Percentiles rank a stretch among this genome's conserved stretches.
Conservation (phyloP, 2,329 filamentous ascomycete genomes). For the Cladosporium sp. region DNA sequence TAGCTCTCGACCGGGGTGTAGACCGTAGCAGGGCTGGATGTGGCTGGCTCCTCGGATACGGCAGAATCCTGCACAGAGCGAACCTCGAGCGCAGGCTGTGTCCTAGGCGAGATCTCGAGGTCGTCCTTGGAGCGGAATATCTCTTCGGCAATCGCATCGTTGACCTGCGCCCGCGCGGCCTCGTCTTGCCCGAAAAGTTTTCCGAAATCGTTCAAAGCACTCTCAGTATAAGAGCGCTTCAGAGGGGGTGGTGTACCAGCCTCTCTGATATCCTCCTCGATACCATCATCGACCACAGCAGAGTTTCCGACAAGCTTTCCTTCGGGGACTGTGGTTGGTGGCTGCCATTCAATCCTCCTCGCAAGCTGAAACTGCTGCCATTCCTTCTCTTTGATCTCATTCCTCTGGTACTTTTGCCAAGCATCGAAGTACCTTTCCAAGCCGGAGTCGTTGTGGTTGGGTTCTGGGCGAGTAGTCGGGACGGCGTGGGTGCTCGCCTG, state of each 20-base stretch:
- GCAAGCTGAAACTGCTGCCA: slow-evolving; percentile 91
- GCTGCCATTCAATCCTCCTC: slow-evolving; percentile 85
- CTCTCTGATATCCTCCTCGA: slow-evolving; percentile 25
- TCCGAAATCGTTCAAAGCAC: slow-evolving; percentile 56
- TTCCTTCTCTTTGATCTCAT: slow-evolving; percentile 74
- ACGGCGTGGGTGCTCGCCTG: slow-evolving; percentile 32
- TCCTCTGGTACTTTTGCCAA: slow-evolving; percentile 71
- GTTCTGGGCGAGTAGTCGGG: slow-evolving; percentile 29
- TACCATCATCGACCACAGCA: slow-evolving; percentile 35
- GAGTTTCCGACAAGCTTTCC: slow-evolving; percentile 25
- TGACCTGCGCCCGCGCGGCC: slow-evolving; percentile 63
- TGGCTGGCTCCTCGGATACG: slow-evolving; percentile 19
- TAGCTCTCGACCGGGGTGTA: slow-evolving; percentile 24
- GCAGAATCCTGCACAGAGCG: slow-evolving; percentile 14
- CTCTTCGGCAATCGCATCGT: slow-evolving; percentile 78
- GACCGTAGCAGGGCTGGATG: slow-evolving; percentile 23
- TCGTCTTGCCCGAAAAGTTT: slow-evolving; percentile 47
- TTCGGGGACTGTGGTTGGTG: slow-evolving; percentile 36
- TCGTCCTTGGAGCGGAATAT: slow-evolving; percentile 58
- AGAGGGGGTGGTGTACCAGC: slow-evolving; percentile 26
- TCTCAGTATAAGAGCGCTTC: slow-evolving; percentile 49
- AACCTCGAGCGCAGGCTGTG: slow-evolving; percentile 3
- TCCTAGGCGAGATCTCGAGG: slow-evolving; percentile 20
- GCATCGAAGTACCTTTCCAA: slow-evolving; percentile 90
- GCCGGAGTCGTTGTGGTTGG: slow-evolving; percentile 44